phyloP scores from a whole-genome alignment of 2,329 filamentous ascomycete genomes.

The Emmonsia crescens region DNA sequence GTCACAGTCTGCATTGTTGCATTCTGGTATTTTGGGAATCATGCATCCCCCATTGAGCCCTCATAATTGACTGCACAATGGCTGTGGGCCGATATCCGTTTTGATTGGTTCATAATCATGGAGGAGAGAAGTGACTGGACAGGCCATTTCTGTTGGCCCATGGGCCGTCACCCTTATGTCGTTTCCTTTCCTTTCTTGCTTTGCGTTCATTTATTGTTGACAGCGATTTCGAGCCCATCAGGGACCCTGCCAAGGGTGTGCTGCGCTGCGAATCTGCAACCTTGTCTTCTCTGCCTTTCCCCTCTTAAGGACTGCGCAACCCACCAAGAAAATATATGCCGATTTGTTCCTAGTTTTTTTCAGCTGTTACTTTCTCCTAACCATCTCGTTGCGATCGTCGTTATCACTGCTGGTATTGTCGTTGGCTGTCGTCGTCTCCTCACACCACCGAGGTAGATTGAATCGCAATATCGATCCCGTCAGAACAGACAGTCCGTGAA shows the following conservation, averaged over 20 bases:
- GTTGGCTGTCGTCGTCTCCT: neutral
- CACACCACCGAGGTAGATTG: neutral
- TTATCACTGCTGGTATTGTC: neutral
- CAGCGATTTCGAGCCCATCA: neutral
- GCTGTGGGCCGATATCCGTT: neutral
- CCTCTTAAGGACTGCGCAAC: conserved; percentile 2
- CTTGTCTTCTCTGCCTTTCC: neutral
- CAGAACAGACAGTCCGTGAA: neutral
- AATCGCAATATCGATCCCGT: neutral
- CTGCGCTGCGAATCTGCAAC: neutral
- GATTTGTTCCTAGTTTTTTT: neutral
- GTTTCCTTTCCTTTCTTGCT: neutral
- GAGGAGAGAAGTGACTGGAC: neutral
- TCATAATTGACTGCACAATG: neutral
- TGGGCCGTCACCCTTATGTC: neutral
- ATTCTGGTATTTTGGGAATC: neutral
- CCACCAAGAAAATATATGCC: neutral
- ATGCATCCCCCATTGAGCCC: neutral
- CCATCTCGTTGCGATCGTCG: neutral
- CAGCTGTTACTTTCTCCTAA: neutral
- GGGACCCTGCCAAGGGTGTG: neutral
- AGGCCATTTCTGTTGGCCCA: neutral
- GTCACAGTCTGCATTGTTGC: neutral
- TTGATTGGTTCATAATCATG: neutral
- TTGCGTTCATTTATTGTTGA: neutral